Percentiles rank a stretch among this genome's conserved stretches.
Conservation (phyloP, 148 eudicot genomes). For the Vaccinium myrtillus region DNA sequence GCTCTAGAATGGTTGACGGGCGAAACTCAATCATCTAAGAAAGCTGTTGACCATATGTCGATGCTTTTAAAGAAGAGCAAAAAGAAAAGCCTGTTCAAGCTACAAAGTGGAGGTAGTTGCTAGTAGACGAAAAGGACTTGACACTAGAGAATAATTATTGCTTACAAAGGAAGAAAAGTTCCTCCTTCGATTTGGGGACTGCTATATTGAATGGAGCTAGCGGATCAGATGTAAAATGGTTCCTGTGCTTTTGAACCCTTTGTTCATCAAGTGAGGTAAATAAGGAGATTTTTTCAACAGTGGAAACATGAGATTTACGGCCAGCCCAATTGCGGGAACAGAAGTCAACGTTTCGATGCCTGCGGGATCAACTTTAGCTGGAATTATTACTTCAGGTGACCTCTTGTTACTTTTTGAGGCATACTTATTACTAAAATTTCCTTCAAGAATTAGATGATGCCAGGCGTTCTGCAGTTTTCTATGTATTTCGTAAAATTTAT, state of each 20-base stretch:
- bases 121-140: not conserved
- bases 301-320: not conserved
- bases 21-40: conserved; percentile 56
- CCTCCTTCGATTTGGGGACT: not conserved
- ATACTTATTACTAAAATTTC: not conserved
- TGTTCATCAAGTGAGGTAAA: not conserved
- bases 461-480: not conserved
- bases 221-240: not conserved
- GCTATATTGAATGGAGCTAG: not conserved
- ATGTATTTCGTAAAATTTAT: not conserved
- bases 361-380: not conserved
- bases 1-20: conserved; percentile 85
- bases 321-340: not conserved
- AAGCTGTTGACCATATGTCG: conserved; percentile 58
- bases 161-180: conserved; percentile 1
- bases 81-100: conserved; percentile 37
- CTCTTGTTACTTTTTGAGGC: conserved; percentile 11
- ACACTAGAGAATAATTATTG: not conserved
- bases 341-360: not conserved
- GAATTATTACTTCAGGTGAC: conserved; percentile 9
- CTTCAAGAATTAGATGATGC: not conserved
- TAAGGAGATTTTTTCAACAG: not conserved
- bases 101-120: conserved; percentile 33
- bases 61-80: conserved; percentile 64
- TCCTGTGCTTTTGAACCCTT: not conserved